phyloP scores from a whole-genome alignment of 441 rosid species.

The Syzygium syzygioides region DNA sequence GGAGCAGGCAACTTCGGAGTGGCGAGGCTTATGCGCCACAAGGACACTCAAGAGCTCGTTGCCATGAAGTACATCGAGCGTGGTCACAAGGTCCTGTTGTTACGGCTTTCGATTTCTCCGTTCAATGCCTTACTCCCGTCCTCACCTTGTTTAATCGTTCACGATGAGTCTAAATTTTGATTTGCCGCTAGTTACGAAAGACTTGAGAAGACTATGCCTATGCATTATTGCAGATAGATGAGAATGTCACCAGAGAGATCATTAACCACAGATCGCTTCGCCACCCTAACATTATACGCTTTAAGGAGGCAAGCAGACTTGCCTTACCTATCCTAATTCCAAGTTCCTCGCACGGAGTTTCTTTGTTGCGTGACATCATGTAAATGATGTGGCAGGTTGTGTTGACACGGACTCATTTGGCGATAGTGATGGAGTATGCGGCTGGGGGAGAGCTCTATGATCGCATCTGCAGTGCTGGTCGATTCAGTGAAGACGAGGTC shows the following conservation, averaged over 20 bases:
- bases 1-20: constrained; percentile 69
- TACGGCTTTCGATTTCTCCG: background rate
- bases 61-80: constrained; percentile 65
- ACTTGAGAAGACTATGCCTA: background rate
- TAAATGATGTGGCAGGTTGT: constrained; percentile 45
- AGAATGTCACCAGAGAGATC: constrained; percentile 94
- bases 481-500: constrained; percentile 99
- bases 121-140: background rate
- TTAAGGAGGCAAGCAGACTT: constrained; percentile 66
- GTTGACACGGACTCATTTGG: constrained; percentile 87
- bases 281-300: constrained; percentile 88
- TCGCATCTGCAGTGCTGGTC: constrained; percentile 64
- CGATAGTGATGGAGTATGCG: constrained; percentile 97
- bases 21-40: constrained; percentile 55
- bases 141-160: background rate
- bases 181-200: background rate
- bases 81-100: constrained; percentile 30
- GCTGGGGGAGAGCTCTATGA: constrained; percentile 95
- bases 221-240: constrained; percentile 60
- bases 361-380: background rate
- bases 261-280: constrained; percentile 89
- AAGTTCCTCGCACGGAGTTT: background rate
- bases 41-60: constrained; percentile 50
- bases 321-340: background rate
- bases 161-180: background rate